These are phyloP conservation scores for Yarrowia hollandica DNA, from an alignment of 805 yeast genomes.

Conservation along the genomic window DNA sequence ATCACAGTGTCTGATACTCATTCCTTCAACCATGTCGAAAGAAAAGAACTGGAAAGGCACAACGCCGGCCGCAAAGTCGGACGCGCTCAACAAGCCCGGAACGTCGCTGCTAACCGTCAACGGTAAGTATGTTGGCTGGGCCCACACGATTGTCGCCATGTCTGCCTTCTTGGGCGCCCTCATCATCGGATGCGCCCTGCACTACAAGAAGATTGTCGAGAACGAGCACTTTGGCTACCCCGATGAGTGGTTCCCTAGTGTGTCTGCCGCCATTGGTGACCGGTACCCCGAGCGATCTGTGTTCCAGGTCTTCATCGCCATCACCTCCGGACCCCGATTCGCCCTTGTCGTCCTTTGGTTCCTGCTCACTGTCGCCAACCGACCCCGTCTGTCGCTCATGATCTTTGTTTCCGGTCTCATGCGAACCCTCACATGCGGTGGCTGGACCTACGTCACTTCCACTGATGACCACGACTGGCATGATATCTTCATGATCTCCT, in stretches of 20 bases:
- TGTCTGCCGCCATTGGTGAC: constrained; percentile 95
- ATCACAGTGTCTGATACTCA: neutral
- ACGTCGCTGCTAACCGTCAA: constrained; percentile 16
- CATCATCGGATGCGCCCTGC: constrained; percentile 69
- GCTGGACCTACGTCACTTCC: constrained; percentile 97
- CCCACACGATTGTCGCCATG: constrained; percentile 28
- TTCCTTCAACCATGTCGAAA: constrained; percentile 13
- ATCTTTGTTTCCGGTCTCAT: constrained; percentile 59
- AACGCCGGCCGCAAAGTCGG: constrained; percentile 4
- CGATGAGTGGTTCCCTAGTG: constrained; percentile 98
- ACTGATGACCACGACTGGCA: constrained; percentile 97
- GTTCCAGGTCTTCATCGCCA: constrained; percentile 86
- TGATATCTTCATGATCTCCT: constrained; percentile 91
- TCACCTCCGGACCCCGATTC: constrained; percentile 92
- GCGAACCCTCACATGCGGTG: constrained; percentile 96
- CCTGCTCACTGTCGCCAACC: constrained; percentile 42
- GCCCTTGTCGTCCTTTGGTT: constrained; percentile 54
- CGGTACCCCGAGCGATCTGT: constrained; percentile 92
- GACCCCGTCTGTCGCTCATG: constrained; percentile 43
- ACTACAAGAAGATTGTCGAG: constrained; percentile 82
- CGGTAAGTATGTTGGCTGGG: constrained; percentile 26
- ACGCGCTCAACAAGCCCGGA: constrained; percentile 26
- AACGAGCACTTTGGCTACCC: constrained; percentile 90
- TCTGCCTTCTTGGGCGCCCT: constrained; percentile 77
- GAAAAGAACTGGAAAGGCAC: constrained; percentile 28